Conservation (phyloP, 768 basidiomycete genomes). For the Kwoniella sp. region DNA sequence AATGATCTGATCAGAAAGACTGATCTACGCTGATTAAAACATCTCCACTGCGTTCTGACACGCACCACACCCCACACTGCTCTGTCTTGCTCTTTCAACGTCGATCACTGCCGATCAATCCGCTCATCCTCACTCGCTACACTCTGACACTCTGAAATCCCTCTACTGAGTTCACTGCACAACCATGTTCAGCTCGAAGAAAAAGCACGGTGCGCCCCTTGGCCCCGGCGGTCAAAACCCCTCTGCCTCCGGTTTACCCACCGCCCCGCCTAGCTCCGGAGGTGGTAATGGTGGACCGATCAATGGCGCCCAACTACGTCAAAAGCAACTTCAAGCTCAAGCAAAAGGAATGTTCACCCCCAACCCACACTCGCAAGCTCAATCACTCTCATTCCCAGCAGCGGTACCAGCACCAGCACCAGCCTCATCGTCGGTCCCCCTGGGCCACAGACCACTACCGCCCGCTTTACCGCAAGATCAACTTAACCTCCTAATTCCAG, state of each 20-base stretch:
- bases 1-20: too few species aligned
- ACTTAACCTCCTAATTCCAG: constrained; percentile 6
- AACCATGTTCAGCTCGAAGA: constrained; percentile 4
- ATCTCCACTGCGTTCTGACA: too few species aligned
- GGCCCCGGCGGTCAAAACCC: constrained; percentile 3
- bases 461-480: constrained; percentile 16
- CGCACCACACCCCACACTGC: too few species aligned
- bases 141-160: too few species aligned
- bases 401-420: not conserved
- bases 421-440: not conserved
- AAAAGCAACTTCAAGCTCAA: not conserved
- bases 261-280: not conserved
- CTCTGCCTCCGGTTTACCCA: constrained; percentile 12
- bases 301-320: not conserved
- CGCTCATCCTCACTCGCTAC: too few species aligned
- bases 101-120: too few species aligned
- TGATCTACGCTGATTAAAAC: too few species aligned
- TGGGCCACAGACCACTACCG: not conserved
- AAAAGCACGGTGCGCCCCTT: not conserved
- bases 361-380: not conserved
- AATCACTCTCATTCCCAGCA: not conserved
- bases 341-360: constrained; percentile 4
- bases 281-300: not conserved
- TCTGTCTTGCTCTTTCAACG: too few species aligned
- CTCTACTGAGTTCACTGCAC: too few species aligned